Evolutionary conservation across 2,329 filamentous ascomycete genomes (phyloP), one percentile per base, ranked within the genome.

Genomic region (Fusarium marasasianum): DNA sequence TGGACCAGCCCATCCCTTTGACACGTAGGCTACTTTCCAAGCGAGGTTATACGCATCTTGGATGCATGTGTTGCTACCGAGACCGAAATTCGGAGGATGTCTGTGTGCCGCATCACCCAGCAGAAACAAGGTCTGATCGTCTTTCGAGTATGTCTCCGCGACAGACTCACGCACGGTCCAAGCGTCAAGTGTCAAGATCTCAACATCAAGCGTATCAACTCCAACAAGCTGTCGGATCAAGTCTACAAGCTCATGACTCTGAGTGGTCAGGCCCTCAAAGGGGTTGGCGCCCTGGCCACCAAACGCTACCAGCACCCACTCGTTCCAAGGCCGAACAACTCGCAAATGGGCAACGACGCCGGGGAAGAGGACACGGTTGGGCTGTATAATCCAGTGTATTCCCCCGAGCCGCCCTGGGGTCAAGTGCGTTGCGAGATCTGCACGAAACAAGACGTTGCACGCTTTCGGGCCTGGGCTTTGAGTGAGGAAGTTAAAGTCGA

Each of bases 261-360:
- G 15, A 24, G 31, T 9, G 0, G 12, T 35, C 22, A 35, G 1
- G 15, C 48, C 12, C 17, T 24, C 31, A 6, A 35, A 35, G 8
- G 31, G 48, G 0, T 24, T 35, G 1, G 2, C 2, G 0, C 29
- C 29, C 8, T 33, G 15, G 0, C 8, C 5, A 50, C 47, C 47
- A 33, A 50, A 50, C 8, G 47, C 47, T 4, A 33, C 47, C 11
- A 50, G 15, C 15, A 50, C 29, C 47, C 47, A 33, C 47, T 50
- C 47, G 8, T 33, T 33, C 15, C 29, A 50, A n/a, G 47, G 47
- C 8, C 47, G 47, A 9, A 50, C 47, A 33, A 8, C 47, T n/a
- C 47, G 29, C 1, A 50, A 5, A 3, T 33, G 47, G 0, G 47
- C 47, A 50, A 50, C 47, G 1, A 50, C 15, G 1, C 47, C 47